These are phyloP conservation scores for Cordyceps sp. DNA, from an alignment of 2,329 filamentous ascomycete genomes.

Conservation along the genomic window DNA sequence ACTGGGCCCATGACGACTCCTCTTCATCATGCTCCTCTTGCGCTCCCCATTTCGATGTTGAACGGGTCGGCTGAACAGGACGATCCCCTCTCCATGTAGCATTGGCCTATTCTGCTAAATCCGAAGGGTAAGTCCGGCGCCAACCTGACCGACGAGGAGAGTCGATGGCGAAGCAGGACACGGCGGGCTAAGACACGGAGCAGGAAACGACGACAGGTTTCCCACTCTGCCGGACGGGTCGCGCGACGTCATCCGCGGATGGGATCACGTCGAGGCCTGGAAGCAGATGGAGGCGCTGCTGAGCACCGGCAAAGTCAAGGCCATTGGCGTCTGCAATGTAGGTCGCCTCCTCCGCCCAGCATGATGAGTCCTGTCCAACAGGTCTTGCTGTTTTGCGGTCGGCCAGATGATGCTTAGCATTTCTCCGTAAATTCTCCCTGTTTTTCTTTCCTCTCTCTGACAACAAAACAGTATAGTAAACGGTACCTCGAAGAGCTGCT, in stretches of 20 bases:
- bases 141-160: no score
- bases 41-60: no score
- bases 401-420: no score
- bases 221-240: conserved; percentile 58
- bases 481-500: conserved; percentile 39
- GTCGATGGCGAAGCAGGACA: background rate
- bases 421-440: no score
- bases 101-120: conserved; percentile 75
- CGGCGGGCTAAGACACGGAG: background rate
- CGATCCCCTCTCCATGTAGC: conserved; percentile 18
- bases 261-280: conserved; percentile 64
- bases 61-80: no score
- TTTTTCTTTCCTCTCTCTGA: no score
- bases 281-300: conserved; percentile 56
- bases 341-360: no score
- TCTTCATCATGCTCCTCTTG: no score
- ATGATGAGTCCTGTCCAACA: no score
- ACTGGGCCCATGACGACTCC: no score
- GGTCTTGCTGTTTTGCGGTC: no score
- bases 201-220: conserved; percentile 55
- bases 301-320: conserved; percentile 36
- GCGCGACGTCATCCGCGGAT: conserved; percentile 52
- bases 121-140: conserved; percentile 50
- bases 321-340: conserved; percentile 39
- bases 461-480: conserved; percentile 30